Percentiles rank a stretch among this genome's conserved stretches.
Conservation (phyloP, 2,329 filamentous ascomycete species). For the Setomelanomma holmii region DNA sequence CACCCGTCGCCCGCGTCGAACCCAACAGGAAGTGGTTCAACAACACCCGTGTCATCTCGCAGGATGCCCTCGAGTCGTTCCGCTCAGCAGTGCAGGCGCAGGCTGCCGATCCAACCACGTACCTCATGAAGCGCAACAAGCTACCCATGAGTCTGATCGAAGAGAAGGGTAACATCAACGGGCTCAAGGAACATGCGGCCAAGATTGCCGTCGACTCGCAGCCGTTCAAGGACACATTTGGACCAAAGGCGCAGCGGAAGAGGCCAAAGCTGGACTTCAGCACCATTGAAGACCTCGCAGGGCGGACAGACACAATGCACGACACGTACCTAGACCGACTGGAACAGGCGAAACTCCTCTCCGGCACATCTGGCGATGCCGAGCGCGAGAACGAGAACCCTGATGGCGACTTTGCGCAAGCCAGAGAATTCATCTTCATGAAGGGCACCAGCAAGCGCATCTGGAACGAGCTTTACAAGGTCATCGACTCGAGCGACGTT, state of each 20-base stretch:
- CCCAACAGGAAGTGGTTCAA: constrained; percentile 98
- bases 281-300: constrained; percentile 81
- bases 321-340: constrained; percentile 80
- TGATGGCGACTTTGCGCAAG: constrained; percentile 52
- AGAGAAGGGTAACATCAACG: constrained; percentile 76
- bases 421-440: constrained; percentile 77
- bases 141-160: constrained; percentile 93
- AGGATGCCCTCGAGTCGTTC: constrained; percentile 86
- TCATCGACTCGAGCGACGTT: constrained; percentile 94
- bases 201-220: constrained; percentile 91
- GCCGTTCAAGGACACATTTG: constrained; percentile 88
- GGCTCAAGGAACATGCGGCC: constrained; percentile 88
- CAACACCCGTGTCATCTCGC: constrained; percentile 88
- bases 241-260: constrained; percentile 91
- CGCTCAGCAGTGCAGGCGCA: constrained; percentile 91
- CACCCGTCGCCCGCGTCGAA: constrained; percentile 85
- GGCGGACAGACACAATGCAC: constrained; percentile 79
- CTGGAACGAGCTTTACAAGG: constrained; percentile 91
- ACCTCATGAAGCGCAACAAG: constrained; percentile 96
- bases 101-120: constrained; percentile 87
- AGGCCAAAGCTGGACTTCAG: constrained; percentile 86
- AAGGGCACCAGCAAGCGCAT: constrained; percentile 91
- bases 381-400: constrained; percentile 53
- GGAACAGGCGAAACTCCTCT: constrained; percentile 79
- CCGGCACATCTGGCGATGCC: constrained; percentile 70